Evolutionary conservation across 345 rosid genomes (phyloP), one percentile per base, ranked within the genome.

Genomic region (Brassica cretica): DNA sequence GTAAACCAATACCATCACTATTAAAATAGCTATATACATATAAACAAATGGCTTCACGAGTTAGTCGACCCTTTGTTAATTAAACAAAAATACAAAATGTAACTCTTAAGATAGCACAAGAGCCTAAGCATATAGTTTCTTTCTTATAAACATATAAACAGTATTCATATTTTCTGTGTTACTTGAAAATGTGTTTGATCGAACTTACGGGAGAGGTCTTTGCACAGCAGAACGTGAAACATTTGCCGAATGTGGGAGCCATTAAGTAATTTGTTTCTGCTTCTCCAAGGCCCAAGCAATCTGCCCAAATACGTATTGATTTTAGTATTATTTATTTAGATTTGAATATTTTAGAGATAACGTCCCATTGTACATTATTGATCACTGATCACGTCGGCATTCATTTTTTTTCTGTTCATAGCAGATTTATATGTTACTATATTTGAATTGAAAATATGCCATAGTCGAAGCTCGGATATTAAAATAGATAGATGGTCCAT

Each of bases 211-310:
- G 16, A 9, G 81, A 78, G 56, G 77, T 78, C 63, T 78, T 72
- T 59, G 63, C 69, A 8, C 77, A 78, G 69, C 81, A 72, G 73
- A 72, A 73, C 69, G 6, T 60, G 73, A 78, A 78, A 61, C 77
- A 78, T 78, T 73, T 72, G 32, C 74, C 2, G 33, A 78, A 78
- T 67, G 53, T 5, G 33, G 82, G 77, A 78, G 82, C 77, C 82
- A 78, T 78, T 49, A 72, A 8, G 0, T 41, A 18, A 51, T 51
- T 18, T 51, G 18, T 5, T 51, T 12, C n/a, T 16, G 7, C 60
- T 72, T 78, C 68, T 29, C 25, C 76, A 27, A 27, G 30, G 5
- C 30, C 30, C 30, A 51, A 64, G 1, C 58, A 8, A 46, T 62
- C 76, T 71, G 70, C 51, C 58, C 51, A 53, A 53, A 55, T 55